A percentile compares a stretch with the other conserved stretches of the same genome.
Conservation (phyloP, 106 monocot species). For the Amphibolis antarctica region DNA sequence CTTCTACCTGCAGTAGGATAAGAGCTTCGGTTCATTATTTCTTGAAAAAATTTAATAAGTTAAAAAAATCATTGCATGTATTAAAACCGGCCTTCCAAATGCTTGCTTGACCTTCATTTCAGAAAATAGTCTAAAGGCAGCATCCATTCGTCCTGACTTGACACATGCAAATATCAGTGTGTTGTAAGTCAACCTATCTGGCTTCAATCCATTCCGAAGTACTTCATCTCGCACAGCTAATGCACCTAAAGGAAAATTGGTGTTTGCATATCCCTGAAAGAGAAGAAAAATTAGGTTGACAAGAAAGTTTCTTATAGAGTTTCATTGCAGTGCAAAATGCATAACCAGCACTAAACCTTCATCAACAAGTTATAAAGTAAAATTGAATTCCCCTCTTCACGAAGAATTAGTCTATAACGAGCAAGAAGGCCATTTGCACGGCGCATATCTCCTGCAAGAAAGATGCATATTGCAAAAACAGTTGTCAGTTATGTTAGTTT, state of each 20-base stretch:
- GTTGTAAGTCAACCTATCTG: constrained; percentile 71
- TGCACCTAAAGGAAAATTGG: constrained; percentile 64
- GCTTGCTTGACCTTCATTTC: constrained; percentile 90
- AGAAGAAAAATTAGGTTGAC: not conserved
- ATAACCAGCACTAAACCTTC: constrained; percentile 33
- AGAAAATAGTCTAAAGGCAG: constrained; percentile 47
- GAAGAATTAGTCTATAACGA: constrained; percentile 46
- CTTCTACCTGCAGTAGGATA: constrained; percentile 54
- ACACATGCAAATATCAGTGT: constrained; percentile 62
- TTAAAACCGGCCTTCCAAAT: constrained; percentile 53
- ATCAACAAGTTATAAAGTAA: constrained; percentile 73
- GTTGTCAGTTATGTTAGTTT: not conserved
- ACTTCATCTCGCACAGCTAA: constrained; percentile 72
- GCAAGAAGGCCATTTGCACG: constrained; percentile 88
- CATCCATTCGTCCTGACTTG: constrained; percentile 50
- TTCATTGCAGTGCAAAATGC: not conserved
- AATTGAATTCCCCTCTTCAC: constrained; percentile 38
- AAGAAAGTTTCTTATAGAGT: not conserved
- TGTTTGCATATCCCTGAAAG: constrained; percentile 61
- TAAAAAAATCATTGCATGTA: not conserved
- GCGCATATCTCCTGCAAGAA: constrained; percentile 63
- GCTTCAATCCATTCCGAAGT: constrained; percentile 60
- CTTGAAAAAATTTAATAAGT: not conserved
- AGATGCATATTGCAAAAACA: not conserved
- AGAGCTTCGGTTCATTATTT: not conserved